Base-by-base conservation (phyloP, 2,329 filamentous ascomycete species). In the Trichoderma brevicompactum region DNA sequence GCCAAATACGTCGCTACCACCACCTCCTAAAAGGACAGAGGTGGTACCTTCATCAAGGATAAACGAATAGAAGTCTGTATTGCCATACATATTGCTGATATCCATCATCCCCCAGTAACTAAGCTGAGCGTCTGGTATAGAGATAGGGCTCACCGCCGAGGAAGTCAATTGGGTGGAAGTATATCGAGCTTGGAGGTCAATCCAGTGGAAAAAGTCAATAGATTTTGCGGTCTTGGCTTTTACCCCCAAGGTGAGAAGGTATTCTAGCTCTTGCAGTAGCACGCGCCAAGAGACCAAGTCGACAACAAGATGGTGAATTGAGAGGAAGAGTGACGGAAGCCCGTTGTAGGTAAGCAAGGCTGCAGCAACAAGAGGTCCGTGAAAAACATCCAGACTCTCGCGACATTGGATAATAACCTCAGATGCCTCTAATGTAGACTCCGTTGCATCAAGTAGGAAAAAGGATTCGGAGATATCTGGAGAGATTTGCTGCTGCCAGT, bases 231-330 rank as follows among this genome's bases (percentile, higher is more conserved):
- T 28, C 2, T 28, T 28, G 23, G 13, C 13, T 17, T 17, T 48
- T 7, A 8, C 15, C 34, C 66, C 64, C 58, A 15, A 17, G 6
- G 10, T 32, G 6, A 59, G 41, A 12, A 64, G 50, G 1, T 54
- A n/a, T 40, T 69, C 68, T 1, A 69, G n/a, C 7, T 69, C 68
- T 23, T 54, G 40, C 0, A 69, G 56, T 1, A 68, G 48, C n/a
- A 68, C 41, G 8, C 67, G 63, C 68, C 68, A 69, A 7, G 68
- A 69, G 1, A 69, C 66, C 15, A 69, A 38, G 19, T 69, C 68
- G 7, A 69, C 53, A 34, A 68, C 65, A 2, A 69, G 34, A 36
- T 69, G 68, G 12, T 69, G 68, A 8, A 64, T 46, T 7, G 50
- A 12, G 15, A 64, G 7, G 32, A 64, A 64, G n/a, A 64, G 32